Evolutionary conservation across 371 early-diverging fungal genomes (phyloP), one percentile per base, ranked within the genome.

Genomic region (Chytridiales sp.): DNA sequence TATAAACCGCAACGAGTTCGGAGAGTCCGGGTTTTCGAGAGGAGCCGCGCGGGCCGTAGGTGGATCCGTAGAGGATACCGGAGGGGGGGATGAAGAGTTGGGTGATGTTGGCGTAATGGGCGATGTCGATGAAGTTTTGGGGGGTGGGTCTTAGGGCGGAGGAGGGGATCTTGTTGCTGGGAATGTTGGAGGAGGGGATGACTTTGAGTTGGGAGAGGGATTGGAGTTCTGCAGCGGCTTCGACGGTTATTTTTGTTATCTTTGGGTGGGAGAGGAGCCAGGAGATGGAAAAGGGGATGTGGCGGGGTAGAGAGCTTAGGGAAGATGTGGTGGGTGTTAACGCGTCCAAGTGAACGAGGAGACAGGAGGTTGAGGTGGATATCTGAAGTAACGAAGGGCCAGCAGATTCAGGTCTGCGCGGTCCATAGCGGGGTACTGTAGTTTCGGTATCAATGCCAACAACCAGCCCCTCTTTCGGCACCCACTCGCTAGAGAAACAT

Each of bases 401-500:
- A 19, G n/a, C 24, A 19, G 57, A n/a, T 11, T 48, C n/a, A 17
- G 36, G 24, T 17, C 26, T 6, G 13, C 19, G 9, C 19, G 22
- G 27, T 6, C 21, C n/a, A 15, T n/a, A 59, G 22, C 21, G 21
- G 24, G 26, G 21, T 8, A 21, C n/a, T 4, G 59, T 59, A 9
- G 59, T 59, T 59, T 59, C 59, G 5, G 59, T 50, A 26, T 59
- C 59, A 19, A 59, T 41, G 9, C 59, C 59, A 15, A 59, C 36
- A 26, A 41, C 21, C 19, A 38, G 13, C 41, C 49, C 38, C 13
- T 26, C 34, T 34, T 47, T 44, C 4, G 57, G 57, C 31, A 32
- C 47, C 57, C 57, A 57, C 11, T 27, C 17, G 9, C 54, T 53
- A 26, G 34, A 1, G 13, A n/a, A 9, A 49, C 19, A 27, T 11